Base-by-base conservation (phyloP, 169 alveolate genomes). In the Cyclospora cayetanensis region DNA sequence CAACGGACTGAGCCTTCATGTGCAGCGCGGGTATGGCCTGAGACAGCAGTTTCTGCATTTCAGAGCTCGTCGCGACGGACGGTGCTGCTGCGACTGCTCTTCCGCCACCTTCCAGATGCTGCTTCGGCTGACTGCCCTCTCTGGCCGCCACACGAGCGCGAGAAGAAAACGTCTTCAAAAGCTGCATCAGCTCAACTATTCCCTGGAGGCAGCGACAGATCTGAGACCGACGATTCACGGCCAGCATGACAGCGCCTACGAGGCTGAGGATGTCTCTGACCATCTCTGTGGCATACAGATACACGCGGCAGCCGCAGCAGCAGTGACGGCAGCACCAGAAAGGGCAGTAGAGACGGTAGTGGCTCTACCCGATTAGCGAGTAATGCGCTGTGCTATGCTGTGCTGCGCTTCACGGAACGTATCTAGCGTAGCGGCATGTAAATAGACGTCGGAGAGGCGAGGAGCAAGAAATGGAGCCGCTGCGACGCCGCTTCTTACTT, bases 201-300 rank as follows among this genome's bases (percentile, higher is more conserved):
- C 46, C 93, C 2, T 74, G 87, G 41, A 88, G 82, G 29, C 93
- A 72, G 41, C 93, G 79, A 39, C 93, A 70, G 35, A 88, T 41
- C 72, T 89, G 93, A 0, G 93, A 89, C 2, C 93, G 76, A 0
- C 93, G 76, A 34, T 89, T 89, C 27, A 89, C 93, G 2, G 90
- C 80, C 55, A 89, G 50, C 93, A 89, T 50, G 31, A 89, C 90
- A 34, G 90, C 93, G 42, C 84, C 90, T 29, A 89, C 93, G n/a
- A 89, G 74, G 29, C 89, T 70, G 22, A 89, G 60, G 29, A 89
- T 50, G 63, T 89, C 90, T 5, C 22, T 82, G 52, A 76, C 79
- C 89, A 72, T 50, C 34, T 35, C 87, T 70, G 86, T 34, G 22
- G 20, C 27, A 15, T 25, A 27, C 20, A 52, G 50, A 50, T n/a